These are phyloP conservation scores for Phytophthora megakarya DNA, from an alignment of 352 stramenopile species.

Conservation along the genomic window DNA sequence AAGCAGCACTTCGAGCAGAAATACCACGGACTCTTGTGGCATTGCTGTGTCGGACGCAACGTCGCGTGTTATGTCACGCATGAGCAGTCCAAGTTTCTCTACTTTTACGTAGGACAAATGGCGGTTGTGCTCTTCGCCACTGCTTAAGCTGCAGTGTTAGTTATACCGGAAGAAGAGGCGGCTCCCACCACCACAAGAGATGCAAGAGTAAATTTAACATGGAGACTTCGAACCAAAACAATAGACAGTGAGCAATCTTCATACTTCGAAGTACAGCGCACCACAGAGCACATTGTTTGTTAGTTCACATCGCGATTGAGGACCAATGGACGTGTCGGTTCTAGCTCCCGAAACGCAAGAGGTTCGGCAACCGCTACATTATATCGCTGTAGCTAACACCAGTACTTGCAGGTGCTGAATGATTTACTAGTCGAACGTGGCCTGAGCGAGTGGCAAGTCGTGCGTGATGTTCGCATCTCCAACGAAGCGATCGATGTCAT, in stretches of 20 bases:
- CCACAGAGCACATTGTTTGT: too few species aligned
- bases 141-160: slow-evolving; percentile 52
- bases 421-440: slow-evolving; percentile 47
- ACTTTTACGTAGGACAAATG: slow-evolving; percentile 96
- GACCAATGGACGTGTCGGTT: slow-evolving; percentile 22
- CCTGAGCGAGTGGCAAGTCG: slow-evolving; percentile 41
- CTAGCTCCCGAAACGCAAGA: slow-evolving; percentile 24
- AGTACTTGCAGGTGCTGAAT: slow-evolving; percentile 43
- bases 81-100: slow-evolving; percentile 95
- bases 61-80: slow-evolving; percentile 95
- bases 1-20: slow-evolving; percentile 94
- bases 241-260: too few species aligned
- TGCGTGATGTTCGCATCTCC: slow-evolving; percentile 21
- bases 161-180: too few species aligned
- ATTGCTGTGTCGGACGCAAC: slow-evolving; percentile 95
- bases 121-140: slow-evolving; percentile 93
- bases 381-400: neutral
- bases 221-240: too few species aligned
- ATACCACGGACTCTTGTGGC: slow-evolving; percentile 91
- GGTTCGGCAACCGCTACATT: slow-evolving; percentile 10
- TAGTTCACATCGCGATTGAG: too few species aligned
- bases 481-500: slow-evolving; percentile 36
- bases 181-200: too few species aligned
- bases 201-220: too few species aligned
- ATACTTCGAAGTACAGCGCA: too few species aligned